Evolutionary conservation across 164 flowering plant genomes (phyloP), one percentile per base, ranked within the genome.

Genomic region (Vitis amurensis): DNA sequence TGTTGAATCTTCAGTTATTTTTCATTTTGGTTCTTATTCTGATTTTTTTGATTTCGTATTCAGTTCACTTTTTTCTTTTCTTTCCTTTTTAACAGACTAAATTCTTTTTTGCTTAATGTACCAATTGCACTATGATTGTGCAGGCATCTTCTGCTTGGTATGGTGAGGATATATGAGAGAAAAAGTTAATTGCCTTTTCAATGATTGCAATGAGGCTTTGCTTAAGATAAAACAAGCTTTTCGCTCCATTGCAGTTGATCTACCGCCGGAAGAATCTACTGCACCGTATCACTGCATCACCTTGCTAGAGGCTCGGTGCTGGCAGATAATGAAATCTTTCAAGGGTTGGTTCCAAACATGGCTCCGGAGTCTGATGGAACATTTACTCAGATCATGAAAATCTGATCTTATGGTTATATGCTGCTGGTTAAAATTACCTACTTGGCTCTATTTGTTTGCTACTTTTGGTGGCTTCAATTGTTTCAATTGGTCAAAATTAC

Each of bases 221-320:
- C 92, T 93, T 50, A 91, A 91, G 83, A 76, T 96, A 78, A 96
- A 93, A 91, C 98, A 93, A 77, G 99, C 98, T 69, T 96, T 93
- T 81, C 97, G 98, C 64, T 91, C 99, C 53, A 83, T 97, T 69
- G 92, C 97, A 47, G 98, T 96, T 83, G 97, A 96, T 85, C 84
- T 96, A 61, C 98, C 98, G 0, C 98, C 98, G 29, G 99, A 93
- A 83, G 97, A 93, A 80, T 90, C 99, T 56, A 91, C 92, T 68
- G 98, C 99, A 27, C 99, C 98, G 10, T 93, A 93, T 83, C 99
- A 96, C 74, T 91, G 98, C 23, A 93, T 96, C 68, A 91, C 99
- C 16, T 84, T 92, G 81, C 99, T 98, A 16, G 99, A 96, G 82
- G 93, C 79, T 96, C 93, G 73, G 99, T 93, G 87, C 88, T 96